Base-by-base conservation (phyloP, 108 stramenopile genomes). In the Skeletonema potamos region DNA sequence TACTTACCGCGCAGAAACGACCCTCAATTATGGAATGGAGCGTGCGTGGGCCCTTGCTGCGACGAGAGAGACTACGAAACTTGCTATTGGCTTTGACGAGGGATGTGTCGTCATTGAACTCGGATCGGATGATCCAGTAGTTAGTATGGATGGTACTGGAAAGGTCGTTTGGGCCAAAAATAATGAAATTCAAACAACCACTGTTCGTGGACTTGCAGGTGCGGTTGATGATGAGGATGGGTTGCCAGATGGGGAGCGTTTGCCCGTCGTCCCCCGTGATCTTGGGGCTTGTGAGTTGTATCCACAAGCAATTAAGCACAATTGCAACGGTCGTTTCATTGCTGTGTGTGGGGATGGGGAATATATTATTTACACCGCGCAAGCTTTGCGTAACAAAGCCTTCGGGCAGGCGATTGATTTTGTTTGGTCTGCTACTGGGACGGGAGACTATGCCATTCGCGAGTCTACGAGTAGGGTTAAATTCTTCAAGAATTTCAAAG, bases 41-140 rank as follows among this genome's bases (percentile, higher is more conserved):
- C 93, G 98, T 79, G 96, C 96, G 28, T 98, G 98, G 98, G 88
- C 99, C 9, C 77, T 99, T 64, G 96, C 97, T 1, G 97, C 95
- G 7, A 93, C 97, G 3, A 80, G 89, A 29, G 89, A 91, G 28
- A 84, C 91, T 73, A 99, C 94, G 85, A 95, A 97, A 84, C 91
- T 99, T 63, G 99, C 98, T 41, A 97, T 99, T 73, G 99, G 99
- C 26, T 99, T 95, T 72, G 99, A 99, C 85, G 98, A 98, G 80
- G 99, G 99, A 6, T 96, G 96, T 72, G 93, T 99, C 55, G 97
- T 97, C 32, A 89, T 99, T 66, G 97, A 97, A 82, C 87, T 99
- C 13, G 99, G 99, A 29, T 85, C 89, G 51, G 99, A 99, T 66
- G 92, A 90, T 85, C 98, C 99, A 6, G 97, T 99, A 6, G 98